Evolutionary conservation across 2,329 filamentous ascomycete species (phyloP).

Genomic region (Beauveria sp.): DNA sequence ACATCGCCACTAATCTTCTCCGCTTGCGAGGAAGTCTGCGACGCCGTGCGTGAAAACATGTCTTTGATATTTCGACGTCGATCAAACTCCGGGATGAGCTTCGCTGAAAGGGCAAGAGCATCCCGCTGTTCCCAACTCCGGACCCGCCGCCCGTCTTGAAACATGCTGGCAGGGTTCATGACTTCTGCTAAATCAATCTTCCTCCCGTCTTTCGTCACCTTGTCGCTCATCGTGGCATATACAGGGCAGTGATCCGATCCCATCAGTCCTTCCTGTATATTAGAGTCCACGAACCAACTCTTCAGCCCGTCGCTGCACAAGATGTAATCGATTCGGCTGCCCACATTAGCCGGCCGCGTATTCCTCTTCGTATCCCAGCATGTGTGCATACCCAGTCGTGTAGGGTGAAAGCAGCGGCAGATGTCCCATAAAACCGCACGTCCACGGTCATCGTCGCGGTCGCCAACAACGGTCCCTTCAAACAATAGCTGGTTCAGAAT

Average conservation of each 20-base stretch:
- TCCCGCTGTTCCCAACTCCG: slow-evolving; percentile 61
- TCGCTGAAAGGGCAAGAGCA: slow-evolving; percentile 68
- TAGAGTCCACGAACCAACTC: slow-evolving; percentile 68
- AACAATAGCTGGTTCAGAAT: slow-evolving; percentile 82
- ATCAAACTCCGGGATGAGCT: slow-evolving; percentile 80
- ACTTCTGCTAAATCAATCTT: slow-evolving; percentile 57
- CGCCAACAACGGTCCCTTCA: slow-evolving; percentile 59
- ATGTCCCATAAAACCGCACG: slow-evolving; percentile 73
- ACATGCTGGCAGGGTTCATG: slow-evolving; percentile 70
- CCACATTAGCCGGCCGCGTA: slow-evolving; percentile 90
- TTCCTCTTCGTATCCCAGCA: slow-evolving; percentile 96
- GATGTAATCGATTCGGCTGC: slow-evolving; percentile 88
- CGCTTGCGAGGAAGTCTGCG: slow-evolving; percentile 24
- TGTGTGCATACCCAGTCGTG: slow-evolving; percentile 85
- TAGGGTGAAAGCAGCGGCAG: slow-evolving; percentile 71
- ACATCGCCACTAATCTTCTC: too few species aligned
- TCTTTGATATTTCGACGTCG: slow-evolving; percentile 79
- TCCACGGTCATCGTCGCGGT: slow-evolving; percentile 62
- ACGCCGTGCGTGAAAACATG: slow-evolving; percentile 65
- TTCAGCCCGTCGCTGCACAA: slow-evolving; percentile 74
- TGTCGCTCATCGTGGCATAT: slow-evolving; percentile 64
- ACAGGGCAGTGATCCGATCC: slow-evolving; percentile 97
- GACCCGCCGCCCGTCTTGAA: slow-evolving; percentile 56
- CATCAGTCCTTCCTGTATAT: slow-evolving; percentile 90
- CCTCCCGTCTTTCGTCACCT: slow-evolving; percentile 42